Percentiles rank a stretch among this genome's conserved stretches.
These are phyloP conservation scores for Aristolochia californica DNA, from an alignment of 164 flowering plant genomes.

Conservation along the genomic window DNA sequence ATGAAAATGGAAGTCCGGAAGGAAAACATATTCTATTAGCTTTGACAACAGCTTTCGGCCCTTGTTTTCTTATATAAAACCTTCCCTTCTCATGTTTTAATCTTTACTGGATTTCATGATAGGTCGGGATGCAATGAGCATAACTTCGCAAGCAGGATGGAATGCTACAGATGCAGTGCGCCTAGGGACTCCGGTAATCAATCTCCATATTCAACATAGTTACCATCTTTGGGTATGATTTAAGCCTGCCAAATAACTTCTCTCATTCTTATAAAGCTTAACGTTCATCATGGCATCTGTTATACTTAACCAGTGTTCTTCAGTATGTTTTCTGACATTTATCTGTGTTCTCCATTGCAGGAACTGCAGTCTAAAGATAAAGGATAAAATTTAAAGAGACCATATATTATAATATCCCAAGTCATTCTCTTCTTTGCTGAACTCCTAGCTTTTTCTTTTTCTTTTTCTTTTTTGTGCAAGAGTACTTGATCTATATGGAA, in stretches of 20 bases:
- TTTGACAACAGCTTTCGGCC: not conserved
- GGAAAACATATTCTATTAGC: no score
- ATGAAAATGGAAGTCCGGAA: no score
- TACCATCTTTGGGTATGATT: slow-evolving; percentile 23
- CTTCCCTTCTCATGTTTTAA: not conserved
- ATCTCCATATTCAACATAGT: slow-evolving; percentile 25
- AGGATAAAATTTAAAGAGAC: slow-evolving; percentile 14
- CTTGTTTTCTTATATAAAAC: no score
- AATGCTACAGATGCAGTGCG: slow-evolving; percentile 91
- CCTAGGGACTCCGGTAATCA: slow-evolving; percentile 58
- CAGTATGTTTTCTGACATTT: not conserved
- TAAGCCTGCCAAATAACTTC: not conserved
- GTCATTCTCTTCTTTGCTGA: slow-evolving; percentile 9
- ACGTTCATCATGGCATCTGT: no score
- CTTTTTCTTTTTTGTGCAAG: slow-evolving; percentile 7
- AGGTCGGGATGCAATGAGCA: slow-evolving; percentile 96
- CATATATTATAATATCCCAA: slow-evolving; percentile 11
- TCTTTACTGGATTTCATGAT: not conserved
- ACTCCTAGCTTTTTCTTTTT: slow-evolving; percentile 6
- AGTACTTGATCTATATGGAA: slow-evolving; percentile 1
- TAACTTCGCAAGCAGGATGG: slow-evolving; percentile 96
- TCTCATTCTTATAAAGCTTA: not conserved
- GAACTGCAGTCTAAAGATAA: slow-evolving; percentile 19
- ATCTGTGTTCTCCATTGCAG: slow-evolving; percentile 11
- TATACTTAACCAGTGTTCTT: no score